Base-by-base conservation (phyloP, 495 filamentous ascomycete genomes). In the Stereocaulon alpinum region DNA sequence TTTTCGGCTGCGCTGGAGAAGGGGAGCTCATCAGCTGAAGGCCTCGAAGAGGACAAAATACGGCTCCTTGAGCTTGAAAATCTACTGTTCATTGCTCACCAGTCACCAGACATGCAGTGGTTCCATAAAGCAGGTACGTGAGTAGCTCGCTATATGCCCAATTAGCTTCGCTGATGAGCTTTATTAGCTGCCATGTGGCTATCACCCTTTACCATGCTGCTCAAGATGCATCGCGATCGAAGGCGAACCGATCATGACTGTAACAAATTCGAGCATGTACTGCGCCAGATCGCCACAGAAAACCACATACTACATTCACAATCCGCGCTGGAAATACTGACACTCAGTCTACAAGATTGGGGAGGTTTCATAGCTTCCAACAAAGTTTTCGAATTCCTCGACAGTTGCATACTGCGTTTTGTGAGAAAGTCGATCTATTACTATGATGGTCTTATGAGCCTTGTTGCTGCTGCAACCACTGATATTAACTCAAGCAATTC, bases 41-140 rank as follows among this genome's bases (percentile, higher is more conserved):
- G 74, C 37, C 72, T 76, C 0, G 72, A 82, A 56, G 74, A 81
- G 49, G 63, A 66, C 49, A 76, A 67, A 0, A 69, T 90, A 49
- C 73, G 80, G 27, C 58, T 84, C 9, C 77, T 89, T 45, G 83
- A 91, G 66, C 71, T 95, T 29, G 83, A 88, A 64, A 86, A 89
- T 64, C 72, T 91, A 32, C 76, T 95, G 12, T 76, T 82, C 47
- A 86, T 95, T 63, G 89, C 89, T 14, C 77, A 82, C 59, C 82
- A 82, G 63, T 92, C 89, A 12, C 81, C 87, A 17, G 81, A 82
- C 17, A 86, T 94, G 80, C 84, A 85, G 44, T 96, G 91, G 91
- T 93, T 81, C 75, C 77, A 83, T 56, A 83, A 85, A 61, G 74
- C 77, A 61, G 79, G 80, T 78, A 70, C 59, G 71, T 63, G 22